Evolutionary conservation across 306 rosid species (phyloP).

Genomic region (Dryas drummondii): DNA sequence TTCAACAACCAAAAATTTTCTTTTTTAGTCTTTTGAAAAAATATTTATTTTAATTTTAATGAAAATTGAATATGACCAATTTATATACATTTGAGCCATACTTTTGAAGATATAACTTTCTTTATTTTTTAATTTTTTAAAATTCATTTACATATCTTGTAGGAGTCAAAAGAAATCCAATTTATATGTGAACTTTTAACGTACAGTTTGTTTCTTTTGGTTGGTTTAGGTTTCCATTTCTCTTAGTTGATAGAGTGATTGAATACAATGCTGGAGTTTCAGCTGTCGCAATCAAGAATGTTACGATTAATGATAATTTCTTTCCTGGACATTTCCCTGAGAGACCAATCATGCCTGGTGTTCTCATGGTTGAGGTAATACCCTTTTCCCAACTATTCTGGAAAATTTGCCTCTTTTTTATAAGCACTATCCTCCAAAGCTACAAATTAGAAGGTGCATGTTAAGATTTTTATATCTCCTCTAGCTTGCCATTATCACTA

Average conservation of each 20-base stretch:
- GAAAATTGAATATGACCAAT: no score
- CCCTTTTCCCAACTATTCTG: background rate
- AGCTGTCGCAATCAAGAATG: constrained; percentile 53
- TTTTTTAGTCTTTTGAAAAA: no score
- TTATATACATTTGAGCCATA: no score
- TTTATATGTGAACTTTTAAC: background rate
- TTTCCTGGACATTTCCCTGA: constrained; percentile 98
- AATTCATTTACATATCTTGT: background rate
- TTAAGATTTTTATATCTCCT: no score
- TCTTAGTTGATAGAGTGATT: constrained; percentile 83
- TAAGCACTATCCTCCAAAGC: no score
- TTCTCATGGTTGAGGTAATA: constrained; percentile 87
- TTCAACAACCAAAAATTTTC: no score
- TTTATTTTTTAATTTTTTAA: background rate
- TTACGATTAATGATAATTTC: constrained; percentile 83
- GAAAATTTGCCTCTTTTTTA: no score
- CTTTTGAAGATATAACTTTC: no score
- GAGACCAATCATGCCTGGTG: constrained; percentile 97
- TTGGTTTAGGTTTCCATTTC: constrained; percentile 79
- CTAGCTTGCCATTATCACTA: no score
- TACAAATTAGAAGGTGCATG: background rate
- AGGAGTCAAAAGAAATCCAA: background rate
- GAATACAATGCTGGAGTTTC: constrained; percentile 46
- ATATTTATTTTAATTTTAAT: no score
- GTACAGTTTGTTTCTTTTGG: constrained; percentile 7